Base-by-base conservation (phyloP, 768 basidiomycete species). In the Scleroderma citrinum region DNA sequence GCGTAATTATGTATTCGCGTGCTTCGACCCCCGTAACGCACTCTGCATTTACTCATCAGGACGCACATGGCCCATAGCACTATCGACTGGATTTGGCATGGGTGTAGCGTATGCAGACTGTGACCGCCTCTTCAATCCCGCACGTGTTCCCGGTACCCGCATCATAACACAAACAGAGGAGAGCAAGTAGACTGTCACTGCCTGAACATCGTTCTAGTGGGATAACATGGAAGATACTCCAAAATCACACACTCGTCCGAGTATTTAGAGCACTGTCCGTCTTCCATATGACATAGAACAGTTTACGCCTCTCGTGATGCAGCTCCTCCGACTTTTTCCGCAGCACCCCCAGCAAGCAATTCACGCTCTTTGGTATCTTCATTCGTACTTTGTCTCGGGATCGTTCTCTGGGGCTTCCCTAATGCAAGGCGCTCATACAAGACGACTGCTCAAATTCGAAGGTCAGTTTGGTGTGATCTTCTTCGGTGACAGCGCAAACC, bases 61-160 rank as follows among this genome's bases (percentile, higher is more conserved):
- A 74, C 87, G 92, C 50, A 86, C 87, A 62, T 95, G 91, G 90
- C 92, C 92, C 39, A 83, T 95, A 56, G 82, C 87, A 26, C 78
- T 94, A 48, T 75, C 85, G 14, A 87, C 88, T 6, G 92, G 92
- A 31, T 92, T 93, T 63, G 92, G 92, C 30, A 77, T 83, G 35
- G 92, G 92, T 37, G 81, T 82, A 46, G 90, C 92, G 24, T 93
- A 91, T 63, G 83, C 88, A 26, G 92, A 94, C 76, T 93, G 92
- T 69, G 89, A 95, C 71, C 81, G 91, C 44, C 85, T 87, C 14
- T 95, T 94, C 81, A 92, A 92, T 71, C 87, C 90, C 17, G 85
- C 92, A 42, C 79, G 91, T 59, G 79, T 92, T 65, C 83, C 91
- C 17, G 92, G 92, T 51, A 87, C 85, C 39, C 80, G 87, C 54